Conservation (phyloP, 345 rosid genomes). For the Fremontodendron californicum region DNA sequence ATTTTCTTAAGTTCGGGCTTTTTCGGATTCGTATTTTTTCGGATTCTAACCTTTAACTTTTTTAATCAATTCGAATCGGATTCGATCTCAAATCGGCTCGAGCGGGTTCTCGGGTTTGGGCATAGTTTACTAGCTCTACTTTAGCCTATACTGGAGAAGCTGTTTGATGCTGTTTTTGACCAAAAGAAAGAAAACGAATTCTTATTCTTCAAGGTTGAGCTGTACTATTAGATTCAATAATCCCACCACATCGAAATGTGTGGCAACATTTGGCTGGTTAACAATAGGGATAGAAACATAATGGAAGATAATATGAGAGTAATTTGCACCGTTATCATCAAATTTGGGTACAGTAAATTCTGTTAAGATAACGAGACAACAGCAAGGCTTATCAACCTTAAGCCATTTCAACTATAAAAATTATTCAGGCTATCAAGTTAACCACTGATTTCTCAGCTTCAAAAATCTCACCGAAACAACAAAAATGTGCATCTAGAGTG, state of each 20-base stretch:
- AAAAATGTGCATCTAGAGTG: conserved; percentile 29
- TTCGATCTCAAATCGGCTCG: too few species aligned
- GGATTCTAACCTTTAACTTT: too few species aligned
- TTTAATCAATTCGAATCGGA: too few species aligned
- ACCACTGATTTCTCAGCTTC: conserved; percentile 52
- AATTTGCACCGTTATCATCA: neutral
- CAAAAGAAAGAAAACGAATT: neutral
- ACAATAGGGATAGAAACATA: neutral
- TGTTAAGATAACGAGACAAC: neutral
- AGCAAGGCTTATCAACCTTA: conserved; percentile 23
- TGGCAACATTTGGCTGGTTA: neutral
- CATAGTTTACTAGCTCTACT: too few species aligned
- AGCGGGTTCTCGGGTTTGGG: too few species aligned
- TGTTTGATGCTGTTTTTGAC: neutral
- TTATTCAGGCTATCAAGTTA: conserved; percentile 42
- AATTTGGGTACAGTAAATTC: neutral
- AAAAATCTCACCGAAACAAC: conserved; percentile 43
- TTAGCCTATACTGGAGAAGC: neutral
- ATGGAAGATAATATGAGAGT: neutral
- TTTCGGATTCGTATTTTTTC: too few species aligned
- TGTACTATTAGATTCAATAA: neutral
- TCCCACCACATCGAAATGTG: neutral
- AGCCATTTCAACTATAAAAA: conserved; percentile 29
- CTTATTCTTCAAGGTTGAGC: neutral
- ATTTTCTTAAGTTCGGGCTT: too few species aligned